Base-by-base conservation (phyloP, 805 yeast genomes). In the Candida railenensis region DNA sequence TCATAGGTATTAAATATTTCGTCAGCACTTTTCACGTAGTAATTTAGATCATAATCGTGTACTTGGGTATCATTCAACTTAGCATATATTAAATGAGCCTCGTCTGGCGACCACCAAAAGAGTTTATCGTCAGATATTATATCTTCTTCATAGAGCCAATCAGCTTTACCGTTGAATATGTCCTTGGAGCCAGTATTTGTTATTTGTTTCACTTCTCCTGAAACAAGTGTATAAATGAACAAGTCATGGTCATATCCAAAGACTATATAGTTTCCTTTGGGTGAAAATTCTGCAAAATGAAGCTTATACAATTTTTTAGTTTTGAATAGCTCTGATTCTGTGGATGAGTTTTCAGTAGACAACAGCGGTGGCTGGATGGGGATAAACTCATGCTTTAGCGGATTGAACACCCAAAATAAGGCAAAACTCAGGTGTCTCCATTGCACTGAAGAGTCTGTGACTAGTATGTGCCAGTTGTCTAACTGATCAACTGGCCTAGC, bases 61-160 rank as follows among this genome's bases (percentile, higher is more conserved):
- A 87, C 94, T 0, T 69, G 53, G 0, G 85, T 71, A 49, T 86
- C 91, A 56, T 87, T 75, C 38, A 78, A 71, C 49, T 70, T 74
- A 40, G 84, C 71, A 54, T 68, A 87, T 0, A 83, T 66, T 44
- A 86, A 53, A 47, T 69, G 67, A 1, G 78, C 62, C 53, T 81
- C 86, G 53, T 82, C 80, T 2, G 85, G 83, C 14, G 83, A 69
- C 91, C 92, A 87, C 86, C 89, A 86, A n/a, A 85, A 64, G 0
- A 87, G 78, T 37, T 61, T 67, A 51, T 83, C 88, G 15, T 66
- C 56, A 0, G 74, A 77, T 7, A 80, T 61, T 0, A 87, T 88
- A 56, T 87, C 96, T 59, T 87, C 95, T 62, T 87, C 95, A 59
- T 87, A 87, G 1, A 87, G 82, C 94, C 95, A 87, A 57, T 87